Base-by-base conservation (phyloP, 1,284 basidiomycete genomes). In the Phellopilus nigrolimitatus region DNA sequence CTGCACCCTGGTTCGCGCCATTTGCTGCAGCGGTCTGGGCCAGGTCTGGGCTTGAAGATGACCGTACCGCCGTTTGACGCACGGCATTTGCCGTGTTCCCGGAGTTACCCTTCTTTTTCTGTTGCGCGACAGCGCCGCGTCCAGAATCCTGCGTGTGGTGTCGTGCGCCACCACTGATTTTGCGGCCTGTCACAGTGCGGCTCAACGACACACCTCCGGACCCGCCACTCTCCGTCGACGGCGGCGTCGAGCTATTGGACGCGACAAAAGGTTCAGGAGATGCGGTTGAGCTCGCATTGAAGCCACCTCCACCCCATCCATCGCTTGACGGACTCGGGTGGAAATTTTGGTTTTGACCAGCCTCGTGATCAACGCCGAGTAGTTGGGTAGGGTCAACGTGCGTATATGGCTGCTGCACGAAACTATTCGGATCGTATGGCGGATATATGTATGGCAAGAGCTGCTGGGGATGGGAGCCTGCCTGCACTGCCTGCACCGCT, bases 371-470 rank as follows among this genome's bases (percentile, higher is more conserved):
- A 41, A 69, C 69, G 7, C 82, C 50, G 34, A 46, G 21, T 24
- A 52, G 47, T 66, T 94, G 89, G 17, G 82, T 84, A 2, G 92
- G 91, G 70, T 95, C 89, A 56, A 95, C 87, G 66, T 91, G 87
- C 27, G 90, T 92, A 69, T 82, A 91, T 3, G 80, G 80, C 45
- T 70, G 68, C 52, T 75, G 75, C 36, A 65, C 64, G 78, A 43
- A 55, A 21, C 42, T 42, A 30, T 42, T 43, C 13, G 49, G 39
- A 42, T 57, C 56, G 42, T 59, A 59, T 5, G 55, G 47, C 22
- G 56, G 68, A 61, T 82, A 86, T 60, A 82, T 74, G 49, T 88
- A 48, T 34, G 43, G 48, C 33, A 50, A 46, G 9, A 49, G 64
- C 43, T 80, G 78, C 56, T 74, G 71, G 59, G 82, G 86, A 56